Percentiles rank a stretch among this genome's conserved stretches.
Evolutionary conservation across 2,329 filamentous ascomycete species (phyloP).

Genomic region (Cytospora chrysosperma): DNA sequence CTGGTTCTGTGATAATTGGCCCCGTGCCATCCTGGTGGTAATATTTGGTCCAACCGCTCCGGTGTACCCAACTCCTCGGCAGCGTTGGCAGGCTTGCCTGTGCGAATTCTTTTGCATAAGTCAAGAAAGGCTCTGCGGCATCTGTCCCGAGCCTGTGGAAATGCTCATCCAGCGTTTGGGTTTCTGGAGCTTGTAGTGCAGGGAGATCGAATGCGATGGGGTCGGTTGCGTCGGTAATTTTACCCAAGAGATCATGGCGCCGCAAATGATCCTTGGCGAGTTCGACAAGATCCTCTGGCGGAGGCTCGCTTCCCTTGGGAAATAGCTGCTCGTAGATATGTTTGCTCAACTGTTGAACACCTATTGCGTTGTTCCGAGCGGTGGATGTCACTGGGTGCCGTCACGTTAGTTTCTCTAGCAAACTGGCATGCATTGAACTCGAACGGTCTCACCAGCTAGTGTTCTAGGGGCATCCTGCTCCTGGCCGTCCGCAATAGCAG

Average conservation of each 20-base stretch:
- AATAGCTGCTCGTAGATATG: conserved; percentile 86
- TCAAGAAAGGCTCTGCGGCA: conserved; percentile 80
- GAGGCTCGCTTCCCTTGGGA: conserved; percentile 51
- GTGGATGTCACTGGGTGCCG: conserved; percentile 45
- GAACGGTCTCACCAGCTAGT: conserved; percentile 42
- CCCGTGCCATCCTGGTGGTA: conserved; percentile 64
- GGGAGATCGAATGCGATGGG: conserved; percentile 89
- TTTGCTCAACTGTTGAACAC: conserved; percentile 87
- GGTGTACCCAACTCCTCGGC: conserved; percentile 69
- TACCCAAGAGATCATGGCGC: conserved; percentile 84
- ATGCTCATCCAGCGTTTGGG: conserved; percentile 80
- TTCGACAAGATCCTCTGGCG: conserved; percentile 70
- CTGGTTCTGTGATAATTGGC: conserved; percentile 51
- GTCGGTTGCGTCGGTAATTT: conserved; percentile 73
- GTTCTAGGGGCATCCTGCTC: conserved; percentile 28
- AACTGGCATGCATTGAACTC: conserved; percentile 6
- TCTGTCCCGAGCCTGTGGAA: conserved; percentile 87
- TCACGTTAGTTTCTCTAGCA: conserved; percentile 24
- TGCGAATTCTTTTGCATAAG: conserved; percentile 72
- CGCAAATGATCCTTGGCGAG: conserved; percentile 79
- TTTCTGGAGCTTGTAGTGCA: conserved; percentile 61
- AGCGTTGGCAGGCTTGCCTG: conserved; percentile 56
- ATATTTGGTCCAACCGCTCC: conserved; percentile 95
- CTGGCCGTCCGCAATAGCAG: conserved; percentile 20
- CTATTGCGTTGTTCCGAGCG: conserved; percentile 85